Base-by-base conservation (phyloP, 345 rosid genomes). In the Erodium maritimum region DNA sequence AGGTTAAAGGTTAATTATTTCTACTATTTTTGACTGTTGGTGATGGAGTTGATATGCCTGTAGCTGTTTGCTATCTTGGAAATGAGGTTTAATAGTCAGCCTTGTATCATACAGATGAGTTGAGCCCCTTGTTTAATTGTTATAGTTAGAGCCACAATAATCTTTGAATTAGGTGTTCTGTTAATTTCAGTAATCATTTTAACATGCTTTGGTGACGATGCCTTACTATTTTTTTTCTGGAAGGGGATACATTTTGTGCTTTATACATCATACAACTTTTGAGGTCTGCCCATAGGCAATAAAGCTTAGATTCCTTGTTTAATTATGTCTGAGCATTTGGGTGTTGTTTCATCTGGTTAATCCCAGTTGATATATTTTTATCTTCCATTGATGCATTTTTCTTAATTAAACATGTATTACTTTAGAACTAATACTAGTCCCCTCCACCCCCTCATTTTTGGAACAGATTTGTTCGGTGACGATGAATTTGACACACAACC, bases 401-500 rank as follows among this genome's bases (percentile, higher is more conserved):
- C 13, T 46, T 56, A 18, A 20, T 48, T 51, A 34, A 55, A 10
- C 62, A 54, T 62, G 29, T 52, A 60, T 18, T 19, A 37, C 25
- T 19, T 58, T 61, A 5, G 21, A 25, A 50, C 56, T 46, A 52
- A 65, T 46, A 18, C 17, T 33, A 3, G 19, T 9, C 21, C 25
- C 20, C 34, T 9, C 21, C 25, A 21, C 34, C 21, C n/a, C 58
- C 66, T 61, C 56, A 19, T 52, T 21, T 4, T 21, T 55, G 29
- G 16, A 11, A 52, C 73, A 83, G 88, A 73, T 65, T 68, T 72
- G 52, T 56, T 80, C 69, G 85, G 71, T 67, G 85, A 67, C 46
- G 82, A 79, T 65, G 87, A 75, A 13, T 65, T 69, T 50, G 79
- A 65, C 18, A 58, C 64, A 29, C 83, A 73, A 61, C 70, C 61